Conservation (phyloP, 2,329 filamentous ascomycete genomes). For the Metarhizium anisopliae region DNA sequence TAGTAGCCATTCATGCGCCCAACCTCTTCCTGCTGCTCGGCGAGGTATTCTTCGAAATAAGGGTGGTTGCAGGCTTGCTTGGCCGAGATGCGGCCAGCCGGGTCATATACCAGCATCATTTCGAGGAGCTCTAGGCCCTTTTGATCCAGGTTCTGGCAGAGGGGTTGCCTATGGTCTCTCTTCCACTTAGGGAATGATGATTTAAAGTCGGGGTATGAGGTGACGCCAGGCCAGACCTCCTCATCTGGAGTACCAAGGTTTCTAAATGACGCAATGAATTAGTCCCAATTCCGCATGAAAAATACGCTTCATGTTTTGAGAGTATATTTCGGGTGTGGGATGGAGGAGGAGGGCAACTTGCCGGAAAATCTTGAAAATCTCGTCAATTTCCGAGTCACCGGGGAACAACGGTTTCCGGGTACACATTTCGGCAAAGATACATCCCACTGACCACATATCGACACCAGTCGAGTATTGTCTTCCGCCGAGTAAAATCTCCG, state of each 20-base stretch:
- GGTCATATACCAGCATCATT: slow-evolving; percentile 75
- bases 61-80: slow-evolving; percentile 80
- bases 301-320: neutral
- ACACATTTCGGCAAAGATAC: slow-evolving; percentile 96
- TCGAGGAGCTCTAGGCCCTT: slow-evolving; percentile 59
- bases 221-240: slow-evolving; percentile 78
- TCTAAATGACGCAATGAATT: slow-evolving; percentile 25
- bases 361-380: slow-evolving; percentile 57
- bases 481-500: slow-evolving; percentile 83
- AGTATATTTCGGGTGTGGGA: neutral
- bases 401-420: slow-evolving; percentile 88
- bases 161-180: slow-evolving; percentile 53
- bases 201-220: slow-evolving; percentile 93
- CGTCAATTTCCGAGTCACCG: slow-evolving; percentile 62
- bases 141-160: slow-evolving; percentile 68
- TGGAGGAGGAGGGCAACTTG: slow-evolving; percentile 28
- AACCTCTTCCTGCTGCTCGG: slow-evolving; percentile 18
- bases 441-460: slow-evolving; percentile 92
- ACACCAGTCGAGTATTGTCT: slow-evolving; percentile 90
- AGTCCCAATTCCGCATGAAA: neutral
- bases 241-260: slow-evolving; percentile 78
- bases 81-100: slow-evolving; percentile 76
- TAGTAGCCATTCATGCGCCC: slow-evolving; percentile 26
- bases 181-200: slow-evolving; percentile 86
- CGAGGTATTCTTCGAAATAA: slow-evolving; percentile 54